Percentiles rank a stretch among this genome's conserved stretches.
Evolutionary conservation across 2,329 filamentous ascomycete species (phyloP).

Genomic region (Aspergillus candidus): DNA sequence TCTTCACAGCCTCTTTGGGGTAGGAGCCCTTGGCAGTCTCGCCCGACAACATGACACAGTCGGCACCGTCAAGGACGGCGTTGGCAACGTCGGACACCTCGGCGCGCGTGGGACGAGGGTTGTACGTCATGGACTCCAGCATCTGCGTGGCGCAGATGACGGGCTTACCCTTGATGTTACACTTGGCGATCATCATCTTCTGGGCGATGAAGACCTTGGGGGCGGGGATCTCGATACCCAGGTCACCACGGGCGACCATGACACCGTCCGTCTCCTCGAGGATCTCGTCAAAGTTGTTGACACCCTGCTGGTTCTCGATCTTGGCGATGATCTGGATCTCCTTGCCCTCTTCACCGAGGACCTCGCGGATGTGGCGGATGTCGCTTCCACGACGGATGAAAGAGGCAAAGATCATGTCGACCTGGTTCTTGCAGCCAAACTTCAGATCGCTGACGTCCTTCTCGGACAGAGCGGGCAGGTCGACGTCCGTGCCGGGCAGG

Average conservation of each 20-base stretch:
- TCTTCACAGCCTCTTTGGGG: conserved; percentile 81
- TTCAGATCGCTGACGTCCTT: conserved; percentile 93
- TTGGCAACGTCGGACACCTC: conserved; percentile 99
- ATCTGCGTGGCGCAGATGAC: conserved; percentile 99
- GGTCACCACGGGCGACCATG: conserved; percentile 98
- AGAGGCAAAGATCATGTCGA: conserved; percentile 98
- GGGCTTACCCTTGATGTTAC: conserved; percentile 98
- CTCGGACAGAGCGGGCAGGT: conserved; percentile 92
- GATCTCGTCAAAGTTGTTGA: conserved; percentile 99
- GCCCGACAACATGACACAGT: conserved; percentile 99
- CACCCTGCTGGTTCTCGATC: conserved; percentile 99
- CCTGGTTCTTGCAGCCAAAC: conserved; percentile 97
- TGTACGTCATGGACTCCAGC: conserved; percentile 99
- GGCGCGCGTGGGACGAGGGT: conserved; percentile 93
- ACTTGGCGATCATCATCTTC: conserved; percentile 99
- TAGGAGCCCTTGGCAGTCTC: conserved; percentile 98
- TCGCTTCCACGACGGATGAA: conserved; percentile 95
- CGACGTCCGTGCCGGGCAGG: conserved; percentile 96
- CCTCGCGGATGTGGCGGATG: conserved; percentile 83
- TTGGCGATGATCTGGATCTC: conserved; percentile 99
- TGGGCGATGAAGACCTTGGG: conserved; percentile 98
- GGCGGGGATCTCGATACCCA: conserved; percentile 97
- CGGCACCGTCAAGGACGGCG: conserved; percentile 91
- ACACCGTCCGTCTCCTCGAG: conserved; percentile 94
- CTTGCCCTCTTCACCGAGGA: conserved; percentile 85